Evolutionary conservation across 129 eudicot species (phyloP).

Genomic region (Smallanthus sonchifolius): DNA sequence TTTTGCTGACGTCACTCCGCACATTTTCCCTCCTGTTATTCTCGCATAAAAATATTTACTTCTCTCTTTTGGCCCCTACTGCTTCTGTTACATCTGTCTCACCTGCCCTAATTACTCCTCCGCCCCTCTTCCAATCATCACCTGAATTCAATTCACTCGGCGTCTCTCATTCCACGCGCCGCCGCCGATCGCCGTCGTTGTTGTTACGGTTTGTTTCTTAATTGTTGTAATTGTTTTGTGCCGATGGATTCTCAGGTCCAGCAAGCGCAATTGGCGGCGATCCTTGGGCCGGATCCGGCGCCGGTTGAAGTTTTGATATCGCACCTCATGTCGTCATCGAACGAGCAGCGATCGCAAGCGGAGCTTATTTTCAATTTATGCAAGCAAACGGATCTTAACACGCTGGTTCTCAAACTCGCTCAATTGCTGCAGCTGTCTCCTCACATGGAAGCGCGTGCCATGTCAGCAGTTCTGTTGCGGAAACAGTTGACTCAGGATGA

Average conservation of each 20-base stretch:
- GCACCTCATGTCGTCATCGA: conserved; percentile 81
- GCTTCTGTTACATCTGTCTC: conserved; percentile 10
- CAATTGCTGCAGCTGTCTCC: conserved; percentile 67
- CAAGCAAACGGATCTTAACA: conserved; percentile 81
- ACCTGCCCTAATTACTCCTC: background rate
- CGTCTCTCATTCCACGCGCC: background rate
- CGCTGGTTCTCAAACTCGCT: conserved; percentile 67
- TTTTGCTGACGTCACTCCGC: conserved; percentile 7
- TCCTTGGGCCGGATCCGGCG: conserved; percentile 86
- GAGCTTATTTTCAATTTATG: conserved; percentile 72
- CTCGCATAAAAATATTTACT: background rate
- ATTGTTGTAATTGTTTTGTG: too few species aligned
- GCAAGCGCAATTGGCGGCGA: conserved; percentile 74
- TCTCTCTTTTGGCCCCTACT: background rate
- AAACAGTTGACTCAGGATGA: conserved; percentile 81
- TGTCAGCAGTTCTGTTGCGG: conserved; percentile 86
- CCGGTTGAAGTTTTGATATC: conserved; percentile 89
- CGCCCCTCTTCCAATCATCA: conserved; percentile 11
- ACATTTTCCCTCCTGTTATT: conserved; percentile 20
- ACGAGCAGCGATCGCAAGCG: conserved; percentile 95
- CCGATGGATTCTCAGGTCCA: conserved; percentile 72
- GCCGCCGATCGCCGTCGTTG: background rate
- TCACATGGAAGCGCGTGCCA: conserved; percentile 69
- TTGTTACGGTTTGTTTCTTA: too few species aligned
- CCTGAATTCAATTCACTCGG: background rate